Base-by-base conservation (phyloP, 2,329 filamentous ascomycete genomes). In the Paecilomyces sp. region DNA sequence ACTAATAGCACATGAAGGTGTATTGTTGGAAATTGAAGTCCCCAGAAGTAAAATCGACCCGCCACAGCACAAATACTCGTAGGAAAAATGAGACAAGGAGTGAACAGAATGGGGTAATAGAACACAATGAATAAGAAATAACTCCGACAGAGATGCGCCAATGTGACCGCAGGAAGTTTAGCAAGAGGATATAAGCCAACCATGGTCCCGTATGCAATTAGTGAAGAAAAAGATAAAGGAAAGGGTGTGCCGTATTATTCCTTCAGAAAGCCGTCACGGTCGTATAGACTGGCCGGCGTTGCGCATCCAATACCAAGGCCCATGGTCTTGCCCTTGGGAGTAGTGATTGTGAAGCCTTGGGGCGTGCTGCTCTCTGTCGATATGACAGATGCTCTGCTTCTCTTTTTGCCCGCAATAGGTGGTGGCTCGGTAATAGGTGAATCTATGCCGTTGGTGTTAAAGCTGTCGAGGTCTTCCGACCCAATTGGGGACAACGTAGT, bases 261-360 rank as follows among this genome's bases (percentile, higher is more conserved):
- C 58, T 73, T 72, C 60, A 75, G 59, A 62, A 75, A 73, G 6
- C 74, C 68, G 56, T 75, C 67, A 18, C 72, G 62, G 62, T 81
- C 79, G 65, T 81, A 81, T 63, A 80, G 65, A 67, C 79, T 81
- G 57, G 67, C 75, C 36, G 77, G 77, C 55, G 76, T 80, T n/a
- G 69, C 68, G 53, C 63, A 64, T 6, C 66, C 70, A 57, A 70
- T 65, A 2, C 71, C 71, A 50, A 72, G 62, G 3, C 68, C 70
- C 12, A 71, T 61, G 0, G 62, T 58, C 59, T 71, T 70, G 25
- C 65, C 64, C 15, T 62, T 67, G 1, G 72, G 71, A 2, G 70
- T 74, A 22, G 58, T 67, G 59, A 66, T 62, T n/a, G 41, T 47
- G 15, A 47, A 47, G n/a, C n/a, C 12, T 61, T 67, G n/a, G 64